Percentiles rank a stretch among this genome's conserved stretches.
These are phyloP conservation scores for Leucocoprinus leucothites DNA, from an alignment of 768 basidiomycete species.

Conservation along the genomic window DNA sequence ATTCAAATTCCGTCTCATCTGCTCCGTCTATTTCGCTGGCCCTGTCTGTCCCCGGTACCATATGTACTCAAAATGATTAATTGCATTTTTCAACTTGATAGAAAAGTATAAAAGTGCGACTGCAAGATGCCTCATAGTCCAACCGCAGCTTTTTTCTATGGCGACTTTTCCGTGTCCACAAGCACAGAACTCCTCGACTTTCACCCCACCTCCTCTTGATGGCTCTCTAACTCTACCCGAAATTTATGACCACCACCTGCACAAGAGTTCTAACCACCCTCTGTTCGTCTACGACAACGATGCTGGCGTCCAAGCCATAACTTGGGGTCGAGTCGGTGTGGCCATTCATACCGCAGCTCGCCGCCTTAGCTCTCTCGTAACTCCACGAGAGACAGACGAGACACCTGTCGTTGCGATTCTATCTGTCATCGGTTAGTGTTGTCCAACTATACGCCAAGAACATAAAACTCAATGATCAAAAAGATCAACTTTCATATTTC, in stretches of 20 bases:
- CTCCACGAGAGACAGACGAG: not conserved
- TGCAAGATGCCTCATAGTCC: too few relatives aligned
- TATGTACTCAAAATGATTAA: too few relatives aligned
- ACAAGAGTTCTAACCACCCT: constrained; percentile 24
- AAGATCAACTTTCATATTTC: constrained; percentile 34
- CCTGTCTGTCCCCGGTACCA: too few relatives aligned
- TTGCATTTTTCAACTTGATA: too few relatives aligned
- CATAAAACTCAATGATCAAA: not conserved
- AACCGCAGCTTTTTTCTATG: not conserved
- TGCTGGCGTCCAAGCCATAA: constrained; percentile 12
- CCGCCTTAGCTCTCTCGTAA: constrained; percentile 5
- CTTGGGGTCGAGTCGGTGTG: constrained; percentile 16
- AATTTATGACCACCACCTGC: constrained; percentile 28
- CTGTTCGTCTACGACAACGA: constrained; percentile 23
- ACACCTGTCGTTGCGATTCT: constrained; percentile 27
- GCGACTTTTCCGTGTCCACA: constrained; percentile 11
- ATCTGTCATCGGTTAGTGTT: constrained; percentile 20
- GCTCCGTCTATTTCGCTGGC: not conserved
- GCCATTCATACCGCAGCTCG: constrained; percentile 18
- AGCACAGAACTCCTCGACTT: constrained; percentile 3
- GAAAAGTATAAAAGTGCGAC: too few relatives aligned
- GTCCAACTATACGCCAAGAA: not conserved
- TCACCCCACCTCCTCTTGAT: constrained; percentile 28
- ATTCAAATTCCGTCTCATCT: not conserved
- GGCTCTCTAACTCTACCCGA: constrained; percentile 29